Evolutionary conservation across 2,329 filamentous ascomycete species (phyloP).

Genomic region (Talaromyces sp.): DNA sequence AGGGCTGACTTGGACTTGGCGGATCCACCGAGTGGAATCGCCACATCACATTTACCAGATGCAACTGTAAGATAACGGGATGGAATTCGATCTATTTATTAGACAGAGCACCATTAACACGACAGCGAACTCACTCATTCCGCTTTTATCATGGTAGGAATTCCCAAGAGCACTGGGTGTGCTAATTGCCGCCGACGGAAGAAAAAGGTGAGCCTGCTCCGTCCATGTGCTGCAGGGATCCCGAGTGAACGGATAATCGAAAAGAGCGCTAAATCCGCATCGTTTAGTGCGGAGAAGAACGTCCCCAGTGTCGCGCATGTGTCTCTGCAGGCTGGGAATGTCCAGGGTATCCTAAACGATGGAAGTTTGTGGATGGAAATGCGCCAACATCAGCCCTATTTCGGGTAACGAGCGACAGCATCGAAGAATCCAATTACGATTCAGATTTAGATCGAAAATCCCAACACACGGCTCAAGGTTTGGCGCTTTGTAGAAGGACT

Average conservation of each 20-base stretch:
- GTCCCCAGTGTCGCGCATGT: background rate
- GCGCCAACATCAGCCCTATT: background rate
- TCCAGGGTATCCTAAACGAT: background rate
- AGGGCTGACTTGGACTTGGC: background rate
- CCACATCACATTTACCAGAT: background rate
- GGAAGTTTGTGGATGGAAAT: conserved; percentile 1
- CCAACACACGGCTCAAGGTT: background rate
- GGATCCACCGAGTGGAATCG: background rate
- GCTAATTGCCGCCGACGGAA: background rate
- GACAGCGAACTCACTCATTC: background rate
- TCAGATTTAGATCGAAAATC: background rate
- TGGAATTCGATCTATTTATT: background rate
- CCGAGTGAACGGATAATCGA: background rate
- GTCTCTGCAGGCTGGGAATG: background rate
- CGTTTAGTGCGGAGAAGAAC: background rate
- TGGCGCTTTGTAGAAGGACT: background rate
- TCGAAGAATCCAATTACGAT: background rate
- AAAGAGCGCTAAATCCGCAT: background rate
- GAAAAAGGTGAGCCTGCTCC: background rate
- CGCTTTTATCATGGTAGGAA: background rate
- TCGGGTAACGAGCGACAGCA: background rate
- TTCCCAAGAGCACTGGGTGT: background rate
- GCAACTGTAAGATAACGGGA: background rate
- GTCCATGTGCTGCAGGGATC: background rate
- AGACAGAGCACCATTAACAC: background rate